Evolutionary conservation across 306 rosid species (phyloP).

Genomic region (Carpinus viminea): DNA sequence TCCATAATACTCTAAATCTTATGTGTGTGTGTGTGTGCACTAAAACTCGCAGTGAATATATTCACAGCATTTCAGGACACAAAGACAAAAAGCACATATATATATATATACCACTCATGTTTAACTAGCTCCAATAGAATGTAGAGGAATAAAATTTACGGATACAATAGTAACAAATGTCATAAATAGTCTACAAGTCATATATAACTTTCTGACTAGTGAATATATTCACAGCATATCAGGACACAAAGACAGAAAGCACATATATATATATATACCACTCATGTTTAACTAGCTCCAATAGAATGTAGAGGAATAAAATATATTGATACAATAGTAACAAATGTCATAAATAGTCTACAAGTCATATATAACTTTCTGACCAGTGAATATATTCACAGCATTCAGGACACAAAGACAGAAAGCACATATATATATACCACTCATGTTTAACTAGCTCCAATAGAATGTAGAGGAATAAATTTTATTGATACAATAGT

Average conservation of each 20-base stretch:
- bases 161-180: conserved; percentile 1
- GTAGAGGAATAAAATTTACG: conserved; percentile 2
- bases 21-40: background rate
- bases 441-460: background rate
- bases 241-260: background rate
- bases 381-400: background rate
- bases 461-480: conserved; percentile 2
- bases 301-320: conserved; percentile 4
- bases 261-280: background rate
- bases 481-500: background rate
- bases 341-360: conserved; percentile 13
- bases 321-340: background rate
- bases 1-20: background rate
- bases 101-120: background rate
- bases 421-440: background rate
- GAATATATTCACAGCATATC: background rate
- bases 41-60: background rate
- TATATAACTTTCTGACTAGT: conserved; percentile 7
- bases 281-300: background rate
- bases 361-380: conserved; percentile 17
- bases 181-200: conserved; percentile 17
- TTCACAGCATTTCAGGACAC: background rate
- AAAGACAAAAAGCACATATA: too few relatives aligned
- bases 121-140: background rate
- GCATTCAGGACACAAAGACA: background rate